Evolutionary conservation across 2,329 filamentous ascomycete genomes (phyloP).

Genomic region (Ophiostoma fasciatum): DNA sequence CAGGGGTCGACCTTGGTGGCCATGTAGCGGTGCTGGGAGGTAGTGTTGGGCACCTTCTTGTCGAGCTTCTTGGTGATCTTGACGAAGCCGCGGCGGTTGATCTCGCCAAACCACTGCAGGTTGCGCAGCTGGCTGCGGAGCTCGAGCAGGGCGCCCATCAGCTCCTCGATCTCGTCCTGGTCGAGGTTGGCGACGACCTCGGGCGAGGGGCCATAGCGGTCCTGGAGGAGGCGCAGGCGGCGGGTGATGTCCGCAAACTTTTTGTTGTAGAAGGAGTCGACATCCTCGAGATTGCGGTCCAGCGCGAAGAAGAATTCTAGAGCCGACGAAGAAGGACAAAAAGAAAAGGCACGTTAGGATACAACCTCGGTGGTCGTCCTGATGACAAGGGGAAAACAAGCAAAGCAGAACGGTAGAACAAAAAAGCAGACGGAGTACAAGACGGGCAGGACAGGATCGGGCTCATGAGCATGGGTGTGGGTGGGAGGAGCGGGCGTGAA

Average conservation of each 20-base stretch:
- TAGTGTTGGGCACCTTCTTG: slow-evolving; percentile 70
- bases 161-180: slow-evolving; percentile 77
- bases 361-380: slow-evolving; percentile 13
- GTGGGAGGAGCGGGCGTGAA: background rate
- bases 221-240: slow-evolving; percentile 71
- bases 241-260: slow-evolving; percentile 77
- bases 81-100: slow-evolving; percentile 86
- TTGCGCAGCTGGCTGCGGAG: slow-evolving; percentile 77
- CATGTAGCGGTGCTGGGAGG: slow-evolving; percentile 74
- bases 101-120: slow-evolving; percentile 93
- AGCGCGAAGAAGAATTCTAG: slow-evolving; percentile 93
- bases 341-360: slow-evolving; percentile 20
- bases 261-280: slow-evolving; percentile 93
- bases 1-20: slow-evolving; percentile 80
- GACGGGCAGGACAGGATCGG: background rate
- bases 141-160: slow-evolving; percentile 81
- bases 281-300: slow-evolving; percentile 93
- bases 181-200: slow-evolving; percentile 61
- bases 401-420: background rate
- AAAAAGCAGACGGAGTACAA: background rate
- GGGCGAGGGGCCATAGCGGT: slow-evolving; percentile 65
- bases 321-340: slow-evolving; percentile 8
- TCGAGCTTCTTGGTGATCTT: slow-evolving; percentile 99
- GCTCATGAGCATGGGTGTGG: background rate
- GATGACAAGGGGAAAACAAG: background rate